Conservation (phyloP, 495 filamentous ascomycete species). For the Aeminium ludgeri region DNA sequence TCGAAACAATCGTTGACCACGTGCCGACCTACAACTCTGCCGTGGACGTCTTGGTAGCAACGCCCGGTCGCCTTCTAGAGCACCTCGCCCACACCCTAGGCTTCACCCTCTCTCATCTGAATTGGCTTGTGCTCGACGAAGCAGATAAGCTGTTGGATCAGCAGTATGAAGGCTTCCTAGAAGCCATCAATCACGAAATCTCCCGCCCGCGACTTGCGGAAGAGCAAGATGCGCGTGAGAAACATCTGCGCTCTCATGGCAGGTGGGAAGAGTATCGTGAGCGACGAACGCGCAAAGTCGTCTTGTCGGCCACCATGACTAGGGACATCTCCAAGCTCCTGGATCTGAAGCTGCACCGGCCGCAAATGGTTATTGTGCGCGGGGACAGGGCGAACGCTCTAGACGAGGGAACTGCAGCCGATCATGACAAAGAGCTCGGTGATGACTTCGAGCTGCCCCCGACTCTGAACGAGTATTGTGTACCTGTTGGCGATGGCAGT, state of each 20-base stretch:
- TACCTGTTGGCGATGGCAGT: constrained; percentile 55
- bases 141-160: constrained; percentile 84
- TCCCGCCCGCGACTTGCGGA: background rate
- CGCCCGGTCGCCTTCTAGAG: constrained; percentile 82
- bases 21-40: constrained; percentile 46
- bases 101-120: constrained; percentile 54
- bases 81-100: constrained; percentile 70
- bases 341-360: constrained; percentile 52
- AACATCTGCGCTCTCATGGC: constrained; percentile 25
- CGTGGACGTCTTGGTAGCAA: constrained; percentile 80
- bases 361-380: constrained; percentile 53
- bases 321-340: constrained; percentile 66
- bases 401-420: constrained; percentile 17
- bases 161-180: constrained; percentile 47
- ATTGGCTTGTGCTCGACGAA: constrained; percentile 86
- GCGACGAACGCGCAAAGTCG: constrained; percentile 42
- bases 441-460: constrained; percentile 44
- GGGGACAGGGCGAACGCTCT: constrained; percentile 31
- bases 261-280: constrained; percentile 25
- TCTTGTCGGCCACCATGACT: constrained; percentile 90
- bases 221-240: constrained; percentile 29
- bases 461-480: constrained; percentile 50
- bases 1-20: constrained; percentile 36
- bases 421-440: constrained; percentile 14
- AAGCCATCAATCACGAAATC: constrained; percentile 4